Evolutionary conservation across 1,284 basidiomycete genomes (phyloP), one percentile per base, ranked within the genome.

Genomic region (Termitomyces sp.): DNA sequence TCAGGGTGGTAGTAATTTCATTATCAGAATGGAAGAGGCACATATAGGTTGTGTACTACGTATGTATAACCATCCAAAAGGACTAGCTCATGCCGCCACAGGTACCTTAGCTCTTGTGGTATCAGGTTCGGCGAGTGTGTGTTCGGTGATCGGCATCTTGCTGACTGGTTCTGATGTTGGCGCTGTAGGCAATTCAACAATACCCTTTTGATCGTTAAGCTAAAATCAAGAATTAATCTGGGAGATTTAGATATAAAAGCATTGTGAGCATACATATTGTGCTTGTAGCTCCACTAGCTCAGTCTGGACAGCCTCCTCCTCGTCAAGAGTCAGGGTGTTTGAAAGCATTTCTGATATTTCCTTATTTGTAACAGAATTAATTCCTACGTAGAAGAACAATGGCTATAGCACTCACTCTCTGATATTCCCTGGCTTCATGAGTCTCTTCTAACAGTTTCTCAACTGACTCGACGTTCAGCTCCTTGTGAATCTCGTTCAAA

Each of bases 371-470:
- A 44, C 40, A 53, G 42, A 47, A 17, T 52, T 30, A 30, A 50
- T 50, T 52, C 38, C 6, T 45, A 24, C 47, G 55, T 54, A 21
- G 10, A 19, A 49, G 5, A 28, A 19, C 50, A 5, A 28, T 28
- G 21, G 19, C 52, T 47, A 48, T 33, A 26, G 13, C 3, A 72
- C 85, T 50, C 59, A 94, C 94, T 66, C 80, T 74, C 69, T 99
- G 94, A 70, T 98, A 98, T 57, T 87, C 93, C 60, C 90, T 80
- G 1, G 93, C 96, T 66, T 98, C 96, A 2, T 85, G 83, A 1
- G 95, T 96, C 71, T 96, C 90, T 59, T 90, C 92, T 74, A 99
- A 80, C 50, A 99, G 73, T 66, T 83, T 88, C 77, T 98, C 96
- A n/a, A 98, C 94, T 57, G 79, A 88, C 67, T 98, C 94, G 3